Conservation (phyloP, 23 red algal genomes). For the Pyropia haitanensis region DNA sequence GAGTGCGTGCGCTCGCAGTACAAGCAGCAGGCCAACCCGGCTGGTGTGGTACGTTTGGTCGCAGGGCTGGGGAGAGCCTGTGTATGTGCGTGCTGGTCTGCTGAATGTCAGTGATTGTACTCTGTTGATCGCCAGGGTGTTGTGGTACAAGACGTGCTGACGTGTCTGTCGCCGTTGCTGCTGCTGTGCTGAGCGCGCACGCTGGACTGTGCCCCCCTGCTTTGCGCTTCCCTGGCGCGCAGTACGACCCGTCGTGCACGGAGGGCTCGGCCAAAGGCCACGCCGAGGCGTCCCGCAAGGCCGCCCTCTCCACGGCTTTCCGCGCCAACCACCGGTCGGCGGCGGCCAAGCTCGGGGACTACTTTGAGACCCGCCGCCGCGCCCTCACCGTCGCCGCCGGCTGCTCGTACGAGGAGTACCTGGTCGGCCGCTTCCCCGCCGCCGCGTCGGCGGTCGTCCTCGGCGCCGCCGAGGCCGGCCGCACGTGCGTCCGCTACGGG, state of each 20-base stretch:
- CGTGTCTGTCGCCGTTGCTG: no score
- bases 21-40: slow-evolving; percentile 16
- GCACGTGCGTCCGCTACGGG: slow-evolving; percentile 33
- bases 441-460: slow-evolving; percentile 9
- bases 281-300: slow-evolving; percentile 29
- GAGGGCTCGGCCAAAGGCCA: slow-evolving; percentile 27
- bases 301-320: slow-evolving; percentile 27
- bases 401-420: slow-evolving; percentile 35
- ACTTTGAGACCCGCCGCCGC: slow-evolving; percentile 25
- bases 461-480: slow-evolving; percentile 13
- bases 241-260: slow-evolving; percentile 25
- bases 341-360: slow-evolving; percentile 17
- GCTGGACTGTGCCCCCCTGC: no score
- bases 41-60: neutral
- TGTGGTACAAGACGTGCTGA: no score
- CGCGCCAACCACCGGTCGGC: slow-evolving; percentile 30
- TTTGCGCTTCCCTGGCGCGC: no score
- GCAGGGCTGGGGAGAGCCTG: no score
- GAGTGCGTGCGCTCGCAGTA: slow-evolving; percentile 21
- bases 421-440: slow-evolving; percentile 8
- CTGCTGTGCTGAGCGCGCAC: no score
- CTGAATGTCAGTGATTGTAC: no score
- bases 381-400: slow-evolving; percentile 29
- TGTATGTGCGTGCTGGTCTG: no score
- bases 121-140: no score